Base-by-base conservation (phyloP, 176 grass and related monocot species). In the Neostapfia colusana region DNA sequence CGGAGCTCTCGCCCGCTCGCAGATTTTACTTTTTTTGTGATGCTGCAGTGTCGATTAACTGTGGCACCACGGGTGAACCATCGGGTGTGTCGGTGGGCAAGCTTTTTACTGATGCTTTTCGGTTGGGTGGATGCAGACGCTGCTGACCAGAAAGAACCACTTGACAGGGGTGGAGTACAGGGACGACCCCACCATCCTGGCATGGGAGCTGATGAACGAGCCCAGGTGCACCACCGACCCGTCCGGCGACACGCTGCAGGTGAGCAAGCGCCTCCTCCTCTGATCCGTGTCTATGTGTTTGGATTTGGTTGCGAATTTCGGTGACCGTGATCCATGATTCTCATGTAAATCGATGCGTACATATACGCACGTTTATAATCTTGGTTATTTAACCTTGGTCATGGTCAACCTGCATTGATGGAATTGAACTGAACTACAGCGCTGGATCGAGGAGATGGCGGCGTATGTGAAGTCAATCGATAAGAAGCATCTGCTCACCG, bases 181-280 rank as follows among this genome's bases (percentile, higher is more conserved):
- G 83, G 92, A 99, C 74, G 92, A 99, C 80, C 89, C 95, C 26
- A 88, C 92, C 41, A 99, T 99, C 67, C 66, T 99, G 14, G 95
- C 95, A 20, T 51, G 95, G 95, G 95, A 99, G 82, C 84, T 99
- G 53, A 99, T 99, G 82, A 99, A 99, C 70, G 95, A 99, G 79
- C 95, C 95, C 21, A 83, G 95, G 76, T 99, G 95, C 78, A 83
- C 71, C 70, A 78, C 80, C 35, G 95, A 99, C 82, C 81, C 87
- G 20, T 85, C 92, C 5, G 95, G 95, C 43, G 88, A 90, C 64
- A 95, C 89, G 27, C 91, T 99, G 77, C 95, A 98, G 81, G 95
- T 93, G 54, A 74, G 83, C 9, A 0, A 5, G 31, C 10, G 1
- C 41, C 25, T 10, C 36, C n/a, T 16, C 28, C 25, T 23, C 20